Base-by-base conservation (phyloP, 2,329 filamentous ascomycete species). In the Pyrenophora tritici-repentis region DNA sequence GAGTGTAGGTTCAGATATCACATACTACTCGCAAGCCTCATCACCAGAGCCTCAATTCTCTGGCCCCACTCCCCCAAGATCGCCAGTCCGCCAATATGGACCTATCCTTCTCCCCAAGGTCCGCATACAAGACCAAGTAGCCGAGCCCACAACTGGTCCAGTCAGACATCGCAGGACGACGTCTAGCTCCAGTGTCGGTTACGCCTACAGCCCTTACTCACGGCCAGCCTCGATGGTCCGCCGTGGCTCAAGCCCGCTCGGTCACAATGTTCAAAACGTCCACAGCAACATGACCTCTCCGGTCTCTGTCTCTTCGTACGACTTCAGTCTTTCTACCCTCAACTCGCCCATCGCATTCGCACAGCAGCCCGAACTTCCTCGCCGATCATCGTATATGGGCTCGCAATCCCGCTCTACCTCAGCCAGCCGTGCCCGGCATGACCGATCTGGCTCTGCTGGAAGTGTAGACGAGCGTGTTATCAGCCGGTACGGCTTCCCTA, bases 71-170 rank as follows among this genome's bases (percentile, higher is more conserved):
- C 89, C 89, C 45, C 82, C 81, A 45, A 80, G 83, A 58, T 88
- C 89, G 29, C 89, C 90, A 53, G 83, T 92, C 62, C 83, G 86
- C 55, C 87, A 90, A 55, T 87, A 91, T 75, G 90, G 90, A 44
- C 90, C 90, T 43, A 79, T 90, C 41, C 79, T 96, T 53, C 81
- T 96, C 26, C 91, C 91, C 67, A 94, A 91, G 81, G 92, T 95
- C 76, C 84, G 91, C 55, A 84, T 84, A 34, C 91, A 94, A 75
- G 91, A 96, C 75, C 88, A 93, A 75, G 81, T 87, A 55, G 83
- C 91, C 55, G 84, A 86, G 59, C 83, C 83, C 34, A 78, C 78
- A 34, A 78, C 79, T 43, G 70, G 74, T 22, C 70, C 71, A 47
- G 85, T 88, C 74, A 82, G 86, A 65, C 78, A 82, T 69, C 78